These are phyloP conservation scores for Moesziomyces sp. DNA, from an alignment of 1,284 basidiomycete species.

Conservation along the genomic window DNA sequence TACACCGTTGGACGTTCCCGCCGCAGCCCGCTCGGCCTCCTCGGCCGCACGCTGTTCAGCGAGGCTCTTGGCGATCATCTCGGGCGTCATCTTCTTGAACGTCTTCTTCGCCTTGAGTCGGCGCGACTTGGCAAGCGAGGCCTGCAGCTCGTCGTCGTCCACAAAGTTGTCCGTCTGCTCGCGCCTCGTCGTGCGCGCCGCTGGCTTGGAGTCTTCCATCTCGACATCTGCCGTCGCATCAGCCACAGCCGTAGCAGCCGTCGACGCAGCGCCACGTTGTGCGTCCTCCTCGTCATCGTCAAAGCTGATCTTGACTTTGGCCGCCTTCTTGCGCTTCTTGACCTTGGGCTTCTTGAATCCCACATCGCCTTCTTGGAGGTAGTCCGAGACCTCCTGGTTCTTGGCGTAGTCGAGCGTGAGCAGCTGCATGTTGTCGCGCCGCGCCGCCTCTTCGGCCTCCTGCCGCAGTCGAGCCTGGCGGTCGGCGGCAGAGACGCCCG, in stretches of 20 bases:
- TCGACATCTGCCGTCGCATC: constrained; percentile 68
- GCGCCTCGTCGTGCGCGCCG: constrained; percentile 4
- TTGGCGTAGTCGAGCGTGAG: constrained; percentile 87
- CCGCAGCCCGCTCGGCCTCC: constrained; percentile 71
- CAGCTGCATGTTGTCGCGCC: constrained; percentile 69
- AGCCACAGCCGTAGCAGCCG: constrained; percentile 54
- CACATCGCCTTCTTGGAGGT: constrained; percentile 86
- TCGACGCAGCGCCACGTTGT: constrained; percentile 39
- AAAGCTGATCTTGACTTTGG: constrained; percentile 76
- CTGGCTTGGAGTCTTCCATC: constrained; percentile 73
- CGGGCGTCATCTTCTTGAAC: constrained; percentile 79
- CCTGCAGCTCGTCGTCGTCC: constrained; percentile 98
- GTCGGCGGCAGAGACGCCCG: constrained; percentile 29
- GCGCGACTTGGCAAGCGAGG: constrained; percentile 85
- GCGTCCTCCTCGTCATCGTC: constrained; percentile 72
- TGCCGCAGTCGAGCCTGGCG: constrained; percentile 69
- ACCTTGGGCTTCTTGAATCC: constrained; percentile 91
- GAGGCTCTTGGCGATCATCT: constrained; percentile 82
- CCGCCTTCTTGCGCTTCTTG: constrained; percentile 87
- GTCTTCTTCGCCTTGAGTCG: constrained; percentile 82
- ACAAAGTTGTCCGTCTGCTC: constrained; percentile 76
- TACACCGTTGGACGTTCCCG: constrained; percentile 6
- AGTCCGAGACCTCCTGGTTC: constrained; percentile 86
- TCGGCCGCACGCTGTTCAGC: constrained; percentile 75
- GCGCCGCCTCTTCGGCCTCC: constrained; percentile 74